Evolutionary conservation across 352 stramenopile species (phyloP), one percentile per base, ranked within the genome.

Genomic region (Phytophthora palmivora): DNA sequence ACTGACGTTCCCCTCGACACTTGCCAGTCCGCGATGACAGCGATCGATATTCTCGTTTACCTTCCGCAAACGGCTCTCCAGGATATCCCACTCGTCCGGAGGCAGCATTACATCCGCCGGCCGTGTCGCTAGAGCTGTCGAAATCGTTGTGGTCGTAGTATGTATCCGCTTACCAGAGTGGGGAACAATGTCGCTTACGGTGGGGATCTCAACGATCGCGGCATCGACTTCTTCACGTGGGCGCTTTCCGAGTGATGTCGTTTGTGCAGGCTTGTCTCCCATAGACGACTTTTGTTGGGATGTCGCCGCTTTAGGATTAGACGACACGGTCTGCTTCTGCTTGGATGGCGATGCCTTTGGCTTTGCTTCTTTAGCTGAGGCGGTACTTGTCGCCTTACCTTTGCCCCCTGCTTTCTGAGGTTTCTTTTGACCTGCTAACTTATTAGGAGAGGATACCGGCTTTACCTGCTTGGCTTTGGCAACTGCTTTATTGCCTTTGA

Each of bases 31-130:
- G 19, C 70, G 74, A 43, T 89, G 80, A 41, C 79, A 89, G 34
- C 78, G 78, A 47, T 87, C 82, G 12, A 91, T 84, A 32, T 79
- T 83, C 54, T 91, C 79, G 46, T 88, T 91, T 41, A 86, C 70
- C 53, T 88, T 89, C 14, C 79, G 79, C 10, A 91, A 57, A 8
- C 82, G 77, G 32, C 74, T 76, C 41, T 89, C 76, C 21, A 88
- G 37, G 3, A 91, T 76, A 59, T 89, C 82, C 63, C 81, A 91
- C 48, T 89, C 79, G 42, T 91, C 79, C 2, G 75, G 77, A 46
- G 79, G 78, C 28, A 87, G 60, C 52, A 83, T 63, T 44, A 82
- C 47, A 28, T 85, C 74, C 5, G 60, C 58, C 26, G 58, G 16
- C 1, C 70, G 71, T 42, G 69, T 64, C 32, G 78, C 76, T 50